Evolutionary conservation across 139 green algal species (phyloP).

Genomic region (Volvox africanus): DNA sequence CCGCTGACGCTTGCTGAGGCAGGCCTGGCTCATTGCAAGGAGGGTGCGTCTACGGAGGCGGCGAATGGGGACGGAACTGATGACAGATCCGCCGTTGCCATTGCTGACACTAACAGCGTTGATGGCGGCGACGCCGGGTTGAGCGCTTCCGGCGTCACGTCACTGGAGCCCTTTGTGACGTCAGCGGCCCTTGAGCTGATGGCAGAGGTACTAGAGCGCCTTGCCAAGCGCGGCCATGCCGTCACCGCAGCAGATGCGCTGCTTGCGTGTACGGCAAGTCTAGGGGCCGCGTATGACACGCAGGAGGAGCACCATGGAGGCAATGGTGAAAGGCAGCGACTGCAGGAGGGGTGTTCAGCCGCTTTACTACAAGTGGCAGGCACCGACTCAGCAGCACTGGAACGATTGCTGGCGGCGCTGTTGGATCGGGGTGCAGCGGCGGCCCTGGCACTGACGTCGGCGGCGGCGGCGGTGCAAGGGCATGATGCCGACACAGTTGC

Average conservation of each 20-base stretch:
- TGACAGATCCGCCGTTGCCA: background rate
- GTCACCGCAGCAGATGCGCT: conserved; percentile 33
- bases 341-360: background rate
- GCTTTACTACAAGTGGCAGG: background rate
- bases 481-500: no score
- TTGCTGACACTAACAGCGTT: background rate
- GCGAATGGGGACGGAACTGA: background rate
- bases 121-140: background rate
- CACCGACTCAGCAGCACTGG: background rate
- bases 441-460: background rate
- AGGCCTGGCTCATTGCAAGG: background rate
- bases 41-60: no score
- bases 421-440: conserved; percentile 10
- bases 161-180: background rate
- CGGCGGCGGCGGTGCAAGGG: background rate
- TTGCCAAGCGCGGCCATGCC: background rate
- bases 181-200: background rate
- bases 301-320: background rate
- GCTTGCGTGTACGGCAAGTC: background rate
- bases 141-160: background rate
- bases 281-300: background rate
- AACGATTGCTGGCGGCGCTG: conserved; percentile 31
- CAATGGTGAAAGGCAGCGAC: background rate
- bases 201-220: conserved; percentile 8
- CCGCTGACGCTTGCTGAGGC: background rate